Percentiles rank a stretch among this genome's conserved stretches.
Evolutionary conservation across 352 stramenopile species (phyloP).

Genomic region (Phytophthora hybrid): DNA sequence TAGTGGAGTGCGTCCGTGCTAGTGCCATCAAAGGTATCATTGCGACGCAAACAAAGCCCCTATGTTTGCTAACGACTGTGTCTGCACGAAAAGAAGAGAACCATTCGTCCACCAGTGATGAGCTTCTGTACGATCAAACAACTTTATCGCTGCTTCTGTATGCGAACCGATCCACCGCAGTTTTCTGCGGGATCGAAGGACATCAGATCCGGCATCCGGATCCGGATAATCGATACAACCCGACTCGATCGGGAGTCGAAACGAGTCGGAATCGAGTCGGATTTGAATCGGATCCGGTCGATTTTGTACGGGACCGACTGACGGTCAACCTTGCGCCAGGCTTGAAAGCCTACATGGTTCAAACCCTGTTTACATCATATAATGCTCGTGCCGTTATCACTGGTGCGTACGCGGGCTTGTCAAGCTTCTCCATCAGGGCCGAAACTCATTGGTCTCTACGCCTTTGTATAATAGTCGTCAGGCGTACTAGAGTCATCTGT

Average conservation of each 20-base stretch:
- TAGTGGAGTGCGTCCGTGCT: background rate
- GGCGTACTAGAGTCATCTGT: background rate
- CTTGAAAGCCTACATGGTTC: too few species aligned
- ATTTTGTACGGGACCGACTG: too few species aligned
- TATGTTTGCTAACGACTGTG: background rate
- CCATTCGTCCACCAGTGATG: background rate
- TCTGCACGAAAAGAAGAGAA: background rate
- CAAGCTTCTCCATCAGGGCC: background rate
- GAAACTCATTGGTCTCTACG: background rate
- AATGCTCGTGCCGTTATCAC: background rate
- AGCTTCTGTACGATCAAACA: too few species aligned
- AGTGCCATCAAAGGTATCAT: background rate
- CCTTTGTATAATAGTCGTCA: background rate
- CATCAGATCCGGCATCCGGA: too few species aligned
- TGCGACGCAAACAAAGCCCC: background rate
- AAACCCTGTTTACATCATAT: background rate
- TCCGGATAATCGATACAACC: too few species aligned
- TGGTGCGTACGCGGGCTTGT: background rate
- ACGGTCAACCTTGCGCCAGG: too few species aligned
- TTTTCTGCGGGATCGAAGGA: too few species aligned
- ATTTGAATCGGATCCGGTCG: too few species aligned
- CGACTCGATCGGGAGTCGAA: too few species aligned
- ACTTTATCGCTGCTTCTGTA: too few species aligned
- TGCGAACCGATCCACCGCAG: too few species aligned
- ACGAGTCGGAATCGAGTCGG: too few species aligned